These are phyloP conservation scores for Raphanus sativus DNA, from an alignment of 345 rosid species.

Conservation along the genomic window DNA sequence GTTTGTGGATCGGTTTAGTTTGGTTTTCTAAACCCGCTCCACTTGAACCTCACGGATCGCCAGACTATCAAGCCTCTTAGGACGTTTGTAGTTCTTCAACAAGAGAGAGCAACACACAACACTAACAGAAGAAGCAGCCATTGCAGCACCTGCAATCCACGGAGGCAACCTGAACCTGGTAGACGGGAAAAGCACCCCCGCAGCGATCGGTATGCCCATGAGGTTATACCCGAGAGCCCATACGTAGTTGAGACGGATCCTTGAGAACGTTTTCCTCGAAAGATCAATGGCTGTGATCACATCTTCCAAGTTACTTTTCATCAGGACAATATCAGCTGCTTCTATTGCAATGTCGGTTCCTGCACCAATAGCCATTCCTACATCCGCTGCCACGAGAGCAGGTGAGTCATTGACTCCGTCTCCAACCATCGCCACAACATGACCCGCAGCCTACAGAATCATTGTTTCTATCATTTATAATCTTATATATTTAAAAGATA, in stretches of 20 bases:
- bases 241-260: constrained; percentile 84
- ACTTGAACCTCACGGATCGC: constrained; percentile 57
- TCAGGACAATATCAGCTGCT: constrained; percentile 92
- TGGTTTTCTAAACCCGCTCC: constrained; percentile 38
- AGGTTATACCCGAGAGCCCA: constrained; percentile 95
- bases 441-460: constrained; percentile 55
- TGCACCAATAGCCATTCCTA: constrained; percentile 96
- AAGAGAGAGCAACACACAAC: constrained; percentile 88
- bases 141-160: constrained; percentile 97
- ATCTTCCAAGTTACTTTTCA: constrained; percentile 94
- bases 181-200: constrained; percentile 71
- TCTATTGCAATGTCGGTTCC: constrained; percentile 96
- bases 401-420: constrained; percentile 96
- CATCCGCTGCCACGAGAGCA: constrained; percentile 89
- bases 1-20: not conserved
- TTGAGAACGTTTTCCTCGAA: constrained; percentile 73
- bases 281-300: constrained; percentile 92
- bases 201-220: constrained; percentile 84
- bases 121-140: constrained; percentile 97
- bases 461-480: not conserved
- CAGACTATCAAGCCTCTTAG: constrained; percentile 59
- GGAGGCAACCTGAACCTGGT: constrained; percentile 79
- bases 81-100: constrained; percentile 69
- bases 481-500: not conserved
- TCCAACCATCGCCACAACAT: constrained; percentile 88